Conservation (phyloP, 495 filamentous ascomycete species). For the Xylaria intraflava region DNA sequence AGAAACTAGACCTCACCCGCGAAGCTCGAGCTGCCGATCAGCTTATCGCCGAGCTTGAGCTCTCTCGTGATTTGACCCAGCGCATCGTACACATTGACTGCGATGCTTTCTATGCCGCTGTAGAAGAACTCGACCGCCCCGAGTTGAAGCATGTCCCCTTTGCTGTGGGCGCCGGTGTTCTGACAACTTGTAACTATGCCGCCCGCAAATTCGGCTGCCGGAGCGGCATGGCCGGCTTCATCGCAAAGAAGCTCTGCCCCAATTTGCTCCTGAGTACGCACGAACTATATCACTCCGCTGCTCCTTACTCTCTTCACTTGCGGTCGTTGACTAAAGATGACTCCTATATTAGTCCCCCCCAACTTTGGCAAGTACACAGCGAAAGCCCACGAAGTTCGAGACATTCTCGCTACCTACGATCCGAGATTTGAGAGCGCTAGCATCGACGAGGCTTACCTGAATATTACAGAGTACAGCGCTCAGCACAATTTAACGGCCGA, state of each 20-base stretch:
- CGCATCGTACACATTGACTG: conserved; percentile 89
- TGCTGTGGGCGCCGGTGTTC: conserved; percentile 85
- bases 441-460: conserved; percentile 94
- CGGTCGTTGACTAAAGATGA: neutral
- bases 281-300: neutral
- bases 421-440: conserved; percentile 86
- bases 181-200: conserved; percentile 92
- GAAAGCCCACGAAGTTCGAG: conserved; percentile 84
- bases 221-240: conserved; percentile 92
- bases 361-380: conserved; percentile 89
- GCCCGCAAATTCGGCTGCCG: conserved; percentile 85
- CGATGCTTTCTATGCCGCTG: conserved; percentile 95
- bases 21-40: conserved; percentile 76
- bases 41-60: conserved; percentile 71
- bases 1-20: conserved; percentile 63
- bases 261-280: conserved; percentile 51
- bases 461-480: conserved; percentile 81
- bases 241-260: conserved; percentile 91
- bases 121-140: conserved; percentile 86
- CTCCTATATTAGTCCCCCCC: conserved; percentile 52
- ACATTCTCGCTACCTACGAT: conserved; percentile 79
- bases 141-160: conserved; percentile 87
- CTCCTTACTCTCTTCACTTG: neutral
- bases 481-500: conserved; percentile 62
- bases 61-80: conserved; percentile 72